Evolutionary conservation across 2,329 filamentous ascomycete species (phyloP), one percentile per base, ranked within the genome.

Genomic region (Pestalotiopsis sp.): DNA sequence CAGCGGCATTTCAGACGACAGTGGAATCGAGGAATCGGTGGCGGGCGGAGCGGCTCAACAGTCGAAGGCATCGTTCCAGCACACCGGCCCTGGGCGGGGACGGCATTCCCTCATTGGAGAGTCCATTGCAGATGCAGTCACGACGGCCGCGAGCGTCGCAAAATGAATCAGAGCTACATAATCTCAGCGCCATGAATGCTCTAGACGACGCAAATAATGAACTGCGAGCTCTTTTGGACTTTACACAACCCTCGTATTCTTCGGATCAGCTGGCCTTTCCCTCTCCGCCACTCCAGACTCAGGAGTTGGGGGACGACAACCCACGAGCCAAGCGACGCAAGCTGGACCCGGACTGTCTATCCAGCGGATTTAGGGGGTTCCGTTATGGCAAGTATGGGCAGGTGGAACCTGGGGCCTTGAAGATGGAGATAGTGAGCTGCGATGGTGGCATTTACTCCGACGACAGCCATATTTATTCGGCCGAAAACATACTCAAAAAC

Each of bases 311-410:
- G 3, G 77, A 79, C 61, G 77, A 79, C 17, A 75, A 72, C 72
- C 86, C 89, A 67, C 84, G 87, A 68, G 81, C 81, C 63, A 94
- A 94, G 79, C 88, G 92, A 60, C 87, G 92, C 71, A 94, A 93
- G 78, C 79, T 94, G 49, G 91, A 93, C 73, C 84, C 87, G 1
- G 91, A 92, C 70, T 85, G 85, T 61, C 79, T 84, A 14, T 80
- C 84, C 31, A 80, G 84, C 6, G 78, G 78, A 52, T 86, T 84
- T 72, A 83, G 81, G 70, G 88, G 86, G 2, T 93, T 95, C 77
- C 91, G 88, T 71, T 98, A 98, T 78, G 95, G 95, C 25, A 91
- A 90, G 75, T 94, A 92, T 78, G 95, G 95, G 20, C 95, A 97
- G 80, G 92, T 97, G 17, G 92, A 96, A 70, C 89, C 93, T 0